These are phyloP conservation scores for Citrus sinensis DNA, from an alignment of 345 rosid genomes.

Conservation along the genomic window DNA sequence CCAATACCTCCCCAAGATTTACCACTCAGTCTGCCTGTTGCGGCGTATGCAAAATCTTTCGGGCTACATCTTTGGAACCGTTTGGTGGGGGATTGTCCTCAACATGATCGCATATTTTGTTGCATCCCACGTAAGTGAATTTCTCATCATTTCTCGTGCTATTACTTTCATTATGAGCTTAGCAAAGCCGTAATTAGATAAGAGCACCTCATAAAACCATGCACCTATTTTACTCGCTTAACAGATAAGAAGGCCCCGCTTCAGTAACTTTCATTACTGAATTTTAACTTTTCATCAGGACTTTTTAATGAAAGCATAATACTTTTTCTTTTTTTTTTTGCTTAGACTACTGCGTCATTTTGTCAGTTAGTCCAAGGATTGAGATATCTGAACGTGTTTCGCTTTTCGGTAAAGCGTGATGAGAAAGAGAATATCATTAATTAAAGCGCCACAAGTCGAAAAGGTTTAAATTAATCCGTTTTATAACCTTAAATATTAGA, in stretches of 20 bases:
- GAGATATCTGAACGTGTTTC: background rate
- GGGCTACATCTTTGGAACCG: slow-evolving; percentile 93
- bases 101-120: slow-evolving; percentile 92
- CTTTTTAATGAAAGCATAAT: background rate
- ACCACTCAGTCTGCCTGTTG: slow-evolving; percentile 77
- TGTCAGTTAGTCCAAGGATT: background rate
- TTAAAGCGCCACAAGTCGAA: too few species aligned
- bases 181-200: too few species aligned
- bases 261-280: too few species aligned
- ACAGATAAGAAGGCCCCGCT: too few species aligned
- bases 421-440: background rate
- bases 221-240: too few species aligned
- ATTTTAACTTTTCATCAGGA: background rate
- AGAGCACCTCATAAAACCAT: too few species aligned
- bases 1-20: slow-evolving; percentile 94
- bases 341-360: background rate
- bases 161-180: background rate
- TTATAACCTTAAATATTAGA: background rate
- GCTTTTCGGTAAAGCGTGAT: background rate
- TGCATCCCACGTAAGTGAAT: slow-evolving; percentile 82
- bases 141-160: background rate
- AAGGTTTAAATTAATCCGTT: background rate
- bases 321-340: background rate
- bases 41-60: slow-evolving; percentile 85
- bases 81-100: slow-evolving; percentile 98